Base-by-base conservation (phyloP, 2,329 filamentous ascomycete species). In the Biscogniauxia mediterranea region DNA sequence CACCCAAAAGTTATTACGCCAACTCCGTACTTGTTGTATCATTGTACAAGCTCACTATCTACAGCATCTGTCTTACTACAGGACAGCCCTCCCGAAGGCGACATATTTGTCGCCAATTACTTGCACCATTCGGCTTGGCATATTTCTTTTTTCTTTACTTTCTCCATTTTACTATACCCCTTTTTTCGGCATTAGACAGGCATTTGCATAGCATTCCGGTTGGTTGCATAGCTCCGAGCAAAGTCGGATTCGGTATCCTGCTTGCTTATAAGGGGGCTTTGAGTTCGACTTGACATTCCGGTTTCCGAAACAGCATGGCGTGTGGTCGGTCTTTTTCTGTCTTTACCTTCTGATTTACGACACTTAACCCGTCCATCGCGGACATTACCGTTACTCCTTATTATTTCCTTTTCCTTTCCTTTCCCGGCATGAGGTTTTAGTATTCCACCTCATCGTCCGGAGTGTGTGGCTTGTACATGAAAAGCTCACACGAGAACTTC, bases 121-220 rank as follows among this genome's bases (percentile, higher is more conserved):
- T 25, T 52, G 1, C 54, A 50, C 28, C 13, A 15, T 57, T 53
- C 55, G 28, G 54, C 54, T 28, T 23, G 26, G 50, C 50, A 58
- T 19, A 28, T 51, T 55, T 54, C 38, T 61, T 59, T 58, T 62
- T 61, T 61, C 58, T 61, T 62, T 64, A 56, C 65, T 69, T 32
- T 32, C 28, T 32, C 28, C 28, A 5, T 32, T 32, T 32, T 9
- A 32, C 28, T 70, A 72, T 70, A 72, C 71, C 71, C 71, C 51
- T 61, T 66, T 61, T 51, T 65, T 68, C 68, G 67, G 65, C 69
- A 69, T 69, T 70, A 70, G 70, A 71, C 65, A 70, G 62, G 68
- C 69, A 72, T 72, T 69, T 66, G 70, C 71, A 72, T 71, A 72
- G 66, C 66, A 70, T 69, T 57, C 64, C 66, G 66, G 67, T 64